phyloP scores from a whole-genome alignment of 805 yeast species.

The Metschnikowia chrysomelidarum region DNA sequence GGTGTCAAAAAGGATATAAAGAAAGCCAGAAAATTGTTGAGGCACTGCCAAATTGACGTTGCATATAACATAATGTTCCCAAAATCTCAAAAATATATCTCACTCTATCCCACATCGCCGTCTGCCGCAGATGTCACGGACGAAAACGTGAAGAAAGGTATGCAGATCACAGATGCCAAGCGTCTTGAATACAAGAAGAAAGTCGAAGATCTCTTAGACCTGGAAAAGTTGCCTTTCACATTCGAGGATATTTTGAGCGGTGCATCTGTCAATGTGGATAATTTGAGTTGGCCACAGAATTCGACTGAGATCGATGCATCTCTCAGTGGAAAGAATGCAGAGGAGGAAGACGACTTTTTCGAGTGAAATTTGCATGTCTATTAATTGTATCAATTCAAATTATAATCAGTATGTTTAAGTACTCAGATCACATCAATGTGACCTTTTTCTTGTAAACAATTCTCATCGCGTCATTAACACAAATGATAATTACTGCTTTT shows the following conservation, averaged over 20 bases:
- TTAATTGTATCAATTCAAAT: background rate
- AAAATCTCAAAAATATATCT: conserved; percentile 70
- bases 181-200: conserved; percentile 46
- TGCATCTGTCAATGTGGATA: conserved; percentile 28
- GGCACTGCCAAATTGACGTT: conserved; percentile 62
- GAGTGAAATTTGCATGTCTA: conserved; percentile 18
- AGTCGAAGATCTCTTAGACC: conserved; percentile 50
- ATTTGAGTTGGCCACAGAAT: conserved; percentile 17
- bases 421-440: conserved; percentile 5
- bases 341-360: conserved; percentile 29
- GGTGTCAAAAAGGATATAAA: conserved; percentile 38
- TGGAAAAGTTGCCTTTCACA: conserved; percentile 52
- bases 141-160: conserved; percentile 42
- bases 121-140: conserved; percentile 25
- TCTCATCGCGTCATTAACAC: conserved; percentile 68
- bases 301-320: conserved; percentile 46
- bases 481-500: conserved; percentile 41
- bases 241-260: conserved; percentile 47
- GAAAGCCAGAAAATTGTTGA: conserved; percentile 48
- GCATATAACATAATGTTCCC: conserved; percentile 81
- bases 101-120: conserved; percentile 59
- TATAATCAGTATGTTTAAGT: background rate
- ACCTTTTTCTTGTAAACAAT: conserved; percentile 40
- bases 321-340: conserved; percentile 23
- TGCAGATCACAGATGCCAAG: conserved; percentile 41